phyloP scores from a whole-genome alignment of 768 basidiomycete species.

The Phallus indusiatus region DNA sequence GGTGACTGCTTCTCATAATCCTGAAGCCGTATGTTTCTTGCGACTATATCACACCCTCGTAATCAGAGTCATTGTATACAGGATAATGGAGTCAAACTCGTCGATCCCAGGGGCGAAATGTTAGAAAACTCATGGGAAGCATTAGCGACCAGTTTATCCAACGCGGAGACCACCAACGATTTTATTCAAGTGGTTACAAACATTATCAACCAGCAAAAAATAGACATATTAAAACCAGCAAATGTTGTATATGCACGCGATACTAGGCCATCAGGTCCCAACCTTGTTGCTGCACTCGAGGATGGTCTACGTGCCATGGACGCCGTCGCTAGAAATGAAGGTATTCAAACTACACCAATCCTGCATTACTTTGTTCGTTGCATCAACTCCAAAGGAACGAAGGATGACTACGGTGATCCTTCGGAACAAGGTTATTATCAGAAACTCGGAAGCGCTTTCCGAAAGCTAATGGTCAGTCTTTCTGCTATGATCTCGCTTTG shows the following conservation, averaged over 20 bases:
- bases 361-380: conserved; percentile 90
- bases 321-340: conserved; percentile 62
- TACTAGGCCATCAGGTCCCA: conserved; percentile 80
- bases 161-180: conserved; percentile 65
- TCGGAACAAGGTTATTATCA: conserved; percentile 74
- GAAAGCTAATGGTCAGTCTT: conserved; percentile 68
- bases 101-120: conserved; percentile 98
- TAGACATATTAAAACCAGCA: conserved; percentile 72
- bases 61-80: conserved; percentile 21
- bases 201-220: conserved; percentile 54
- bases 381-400: conserved; percentile 77
- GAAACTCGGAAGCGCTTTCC: conserved; percentile 78
- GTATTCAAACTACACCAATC: conserved; percentile 87
- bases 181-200: conserved; percentile 55
- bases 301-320: conserved; percentile 73
- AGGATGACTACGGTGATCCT: conserved; percentile 71
- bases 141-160: conserved; percentile 80
- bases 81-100: conserved; percentile 99
- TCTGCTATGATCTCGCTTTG: neutral
- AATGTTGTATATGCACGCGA: conserved; percentile 87
- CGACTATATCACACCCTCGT: neutral
- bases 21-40: conserved; percentile 63
- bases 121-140: conserved; percentile 87
- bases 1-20: conserved; percentile 99
- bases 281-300: conserved; percentile 66